Evolutionary conservation across 371 early-diverging fungal genomes (phyloP).

Genomic region (Mucor piriformis): DNA sequence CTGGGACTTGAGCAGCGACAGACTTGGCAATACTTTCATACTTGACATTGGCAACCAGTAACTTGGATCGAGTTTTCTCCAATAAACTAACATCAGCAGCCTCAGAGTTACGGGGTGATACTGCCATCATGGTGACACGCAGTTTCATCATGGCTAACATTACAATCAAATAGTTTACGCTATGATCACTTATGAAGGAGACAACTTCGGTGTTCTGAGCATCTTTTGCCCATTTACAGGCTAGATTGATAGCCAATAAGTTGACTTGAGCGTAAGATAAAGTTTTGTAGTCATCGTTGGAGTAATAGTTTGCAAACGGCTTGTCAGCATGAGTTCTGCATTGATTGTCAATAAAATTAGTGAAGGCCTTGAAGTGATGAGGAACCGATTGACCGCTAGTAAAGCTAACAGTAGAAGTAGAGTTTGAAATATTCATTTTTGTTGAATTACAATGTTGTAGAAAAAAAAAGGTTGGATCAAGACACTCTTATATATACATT

Average conservation of each 20-base stretch:
- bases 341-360: slow-evolving; percentile 5
- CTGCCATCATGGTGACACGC: slow-evolving; percentile 16
- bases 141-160: slow-evolving; percentile 33
- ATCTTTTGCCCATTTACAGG: slow-evolving; percentile 23
- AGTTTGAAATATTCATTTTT: not conserved
- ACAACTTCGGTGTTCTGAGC: not conserved
- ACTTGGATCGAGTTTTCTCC: slow-evolving; percentile 24
- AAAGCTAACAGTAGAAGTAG: not conserved
- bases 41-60: slow-evolving; percentile 20
- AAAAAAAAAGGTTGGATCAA: not conserved
- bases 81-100: slow-evolving; percentile 28
- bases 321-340: slow-evolving; percentile 5
- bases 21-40: slow-evolving; percentile 17
- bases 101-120: slow-evolving; percentile 42
- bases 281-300: slow-evolving; percentile 2
- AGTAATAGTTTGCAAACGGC: slow-evolving; percentile 7
- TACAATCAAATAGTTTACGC: slow-evolving; percentile 18
- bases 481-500: not conserved
- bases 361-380: slow-evolving; percentile 1
- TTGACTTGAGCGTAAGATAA: slow-evolving; percentile 34
- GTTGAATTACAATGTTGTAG: not conserved
- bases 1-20: not conserved
- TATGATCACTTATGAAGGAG: slow-evolving; percentile 31
- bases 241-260: slow-evolving; percentile 32
- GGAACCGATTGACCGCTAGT: not conserved